Conservation (phyloP, 1,139 yeast species). For the Casaregolazyma lundiana region DNA sequence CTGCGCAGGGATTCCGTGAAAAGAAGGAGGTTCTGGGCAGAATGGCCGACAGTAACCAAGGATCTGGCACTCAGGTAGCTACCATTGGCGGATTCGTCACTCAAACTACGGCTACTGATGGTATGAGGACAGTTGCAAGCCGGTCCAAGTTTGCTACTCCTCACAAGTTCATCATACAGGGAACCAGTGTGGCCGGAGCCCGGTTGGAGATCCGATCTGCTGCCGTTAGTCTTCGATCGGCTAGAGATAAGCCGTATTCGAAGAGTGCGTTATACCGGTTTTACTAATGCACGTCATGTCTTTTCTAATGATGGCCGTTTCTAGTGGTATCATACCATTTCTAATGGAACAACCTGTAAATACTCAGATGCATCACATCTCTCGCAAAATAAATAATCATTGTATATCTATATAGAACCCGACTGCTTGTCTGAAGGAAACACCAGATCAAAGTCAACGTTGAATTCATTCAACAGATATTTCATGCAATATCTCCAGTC, state of each 20-base stretch:
- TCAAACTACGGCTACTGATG: conserved; percentile 10
- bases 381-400: neutral
- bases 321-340: too few species aligned
- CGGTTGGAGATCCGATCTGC: conserved; percentile 11
- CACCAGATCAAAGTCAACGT: conserved; percentile 39
- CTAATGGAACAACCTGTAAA: too few species aligned
- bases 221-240: conserved; percentile 7
- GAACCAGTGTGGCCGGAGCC: conserved; percentile 8
- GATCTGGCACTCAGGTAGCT: conserved; percentile 12
- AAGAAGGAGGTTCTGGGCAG: conserved; percentile 69
- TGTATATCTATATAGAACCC: conserved; percentile 4
- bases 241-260: conserved; percentile 6
- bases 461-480: conserved; percentile 39
- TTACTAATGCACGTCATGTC: neutral
- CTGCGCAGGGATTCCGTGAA: conserved; percentile 68
- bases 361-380: too few species aligned
- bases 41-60: conserved; percentile 38
- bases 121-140: conserved; percentile 6
- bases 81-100: conserved; percentile 21
- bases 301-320: neutral
- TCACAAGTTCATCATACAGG: conserved; percentile 10
- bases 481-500: conserved; percentile 37
- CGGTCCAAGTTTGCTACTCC: conserved; percentile 8
- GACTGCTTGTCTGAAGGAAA: conserved; percentile 28
- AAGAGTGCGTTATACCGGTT: neutral